These are phyloP conservation scores for Coemansia sp. DNA, from an alignment of 192 early-diverging fungal genomes.

Conservation along the genomic window DNA sequence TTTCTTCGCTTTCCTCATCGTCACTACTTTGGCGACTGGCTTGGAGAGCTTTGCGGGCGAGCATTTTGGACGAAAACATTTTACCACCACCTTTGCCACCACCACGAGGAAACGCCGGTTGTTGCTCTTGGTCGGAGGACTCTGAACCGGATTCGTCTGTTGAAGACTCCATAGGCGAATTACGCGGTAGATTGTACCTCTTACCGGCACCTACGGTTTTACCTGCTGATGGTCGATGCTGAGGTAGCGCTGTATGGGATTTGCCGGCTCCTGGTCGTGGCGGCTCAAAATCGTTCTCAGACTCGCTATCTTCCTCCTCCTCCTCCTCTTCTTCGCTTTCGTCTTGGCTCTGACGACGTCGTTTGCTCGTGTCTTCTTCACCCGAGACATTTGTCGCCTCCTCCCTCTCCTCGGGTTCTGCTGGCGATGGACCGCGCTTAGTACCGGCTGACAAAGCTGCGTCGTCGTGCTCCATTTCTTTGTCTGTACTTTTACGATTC, in stretches of 20 bases:
- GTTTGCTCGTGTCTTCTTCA: constrained; percentile 1
- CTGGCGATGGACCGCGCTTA: background rate
- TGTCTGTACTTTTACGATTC: background rate
- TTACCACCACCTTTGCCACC: constrained; percentile 56
- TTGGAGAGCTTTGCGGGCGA: constrained; percentile 44
- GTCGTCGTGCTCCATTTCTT: constrained; percentile 10
- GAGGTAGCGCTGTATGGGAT: background rate
- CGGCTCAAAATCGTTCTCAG: constrained; percentile 30
- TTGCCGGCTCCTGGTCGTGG: constrained; percentile 18
- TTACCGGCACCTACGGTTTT: constrained; percentile 52
- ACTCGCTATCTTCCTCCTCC: constrained; percentile 14
- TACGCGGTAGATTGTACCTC: constrained; percentile 35
- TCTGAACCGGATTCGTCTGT: constrained; percentile 21
- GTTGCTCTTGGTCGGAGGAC: constrained; percentile 9
- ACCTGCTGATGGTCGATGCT: constrained; percentile 30
- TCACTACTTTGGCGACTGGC: constrained; percentile 33
- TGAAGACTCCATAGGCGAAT: constrained; percentile 19
- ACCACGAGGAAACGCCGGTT: constrained; percentile 16
- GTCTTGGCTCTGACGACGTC: background rate
- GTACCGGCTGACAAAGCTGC: background rate
- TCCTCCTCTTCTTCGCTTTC: background rate
- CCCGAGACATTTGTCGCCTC: background rate
- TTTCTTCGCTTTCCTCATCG: constrained; percentile 14
- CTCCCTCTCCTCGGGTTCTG: background rate
- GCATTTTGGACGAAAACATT: constrained; percentile 58